These are phyloP conservation scores for Penstemon davidsonii DNA, from an alignment of 257 asterid species.

Conservation along the genomic window DNA sequence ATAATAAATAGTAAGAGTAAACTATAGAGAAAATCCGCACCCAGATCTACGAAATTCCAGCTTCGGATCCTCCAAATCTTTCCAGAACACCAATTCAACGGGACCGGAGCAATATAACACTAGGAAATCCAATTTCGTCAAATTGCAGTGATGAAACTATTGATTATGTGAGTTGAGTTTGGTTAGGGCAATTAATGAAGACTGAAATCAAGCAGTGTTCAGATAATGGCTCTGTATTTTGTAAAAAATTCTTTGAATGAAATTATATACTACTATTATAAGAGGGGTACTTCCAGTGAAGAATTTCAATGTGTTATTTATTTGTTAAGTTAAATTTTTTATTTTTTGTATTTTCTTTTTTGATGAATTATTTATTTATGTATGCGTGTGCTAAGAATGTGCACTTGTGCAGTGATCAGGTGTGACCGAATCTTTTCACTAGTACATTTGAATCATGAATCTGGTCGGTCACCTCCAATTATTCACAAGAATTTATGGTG, in stretches of 20 bases:
- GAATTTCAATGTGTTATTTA: too few species aligned
- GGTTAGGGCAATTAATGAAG: conserved; percentile 30
- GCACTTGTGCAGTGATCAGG: not conserved
- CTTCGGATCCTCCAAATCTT: conserved; percentile 31
- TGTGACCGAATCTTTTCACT: conserved; percentile 28
- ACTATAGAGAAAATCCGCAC: conserved; percentile 29
- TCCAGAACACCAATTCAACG: conserved; percentile 20
- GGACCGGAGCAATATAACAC: conserved; percentile 12
- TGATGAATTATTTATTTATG: conserved; percentile 1
- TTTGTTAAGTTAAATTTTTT: not conserved
- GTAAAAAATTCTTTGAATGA: not conserved
- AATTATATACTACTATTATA: not conserved
- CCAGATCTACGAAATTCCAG: conserved; percentile 43
- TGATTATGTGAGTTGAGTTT: conserved; percentile 11
- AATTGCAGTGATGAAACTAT: conserved; percentile 11
- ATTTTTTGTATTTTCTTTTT: not conserved
- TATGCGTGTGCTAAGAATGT: conserved; percentile 24
- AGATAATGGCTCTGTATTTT: conserved; percentile 36
- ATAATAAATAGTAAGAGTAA: not conserved
- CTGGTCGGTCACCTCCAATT: not conserved
- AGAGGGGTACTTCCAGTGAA: not conserved
- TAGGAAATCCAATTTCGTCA: conserved; percentile 1
- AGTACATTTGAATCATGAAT: conserved; percentile 9
- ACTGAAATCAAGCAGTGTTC: not conserved
- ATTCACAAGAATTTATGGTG: not conserved